These are phyloP conservation scores for Melanopsichium pennsylvanicum DNA, from an alignment of 1,284 basidiomycete species.

Conservation along the genomic window DNA sequence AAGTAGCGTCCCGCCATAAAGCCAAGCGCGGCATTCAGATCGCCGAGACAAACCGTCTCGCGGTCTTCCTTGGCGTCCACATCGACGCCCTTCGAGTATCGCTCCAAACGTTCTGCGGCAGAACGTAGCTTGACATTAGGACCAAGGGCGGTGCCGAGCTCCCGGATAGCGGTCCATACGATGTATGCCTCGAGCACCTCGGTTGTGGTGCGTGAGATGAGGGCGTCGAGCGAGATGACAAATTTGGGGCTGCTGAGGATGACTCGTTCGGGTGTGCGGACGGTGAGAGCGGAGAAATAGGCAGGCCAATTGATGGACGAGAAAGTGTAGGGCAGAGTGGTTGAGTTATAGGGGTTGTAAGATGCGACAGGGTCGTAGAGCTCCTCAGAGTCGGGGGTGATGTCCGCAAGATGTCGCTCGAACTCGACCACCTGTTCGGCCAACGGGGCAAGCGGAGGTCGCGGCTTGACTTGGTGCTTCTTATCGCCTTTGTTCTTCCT, in stretches of 20 bases:
- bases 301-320: constrained; percentile 80
- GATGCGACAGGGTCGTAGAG: constrained; percentile 78
- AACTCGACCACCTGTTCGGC: constrained; percentile 80
- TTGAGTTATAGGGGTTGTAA: constrained; percentile 84
- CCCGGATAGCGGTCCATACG: constrained; percentile 64
- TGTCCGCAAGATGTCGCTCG: constrained; percentile 80
- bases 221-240: constrained; percentile 74
- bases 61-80: constrained; percentile 84
- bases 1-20: constrained; percentile 73
- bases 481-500: constrained; percentile 70
- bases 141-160: constrained; percentile 51
- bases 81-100: constrained; percentile 80
- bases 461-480: constrained; percentile 68
- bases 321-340: constrained; percentile 70
- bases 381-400: constrained; percentile 73
- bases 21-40: constrained; percentile 68
- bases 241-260: constrained; percentile 87
- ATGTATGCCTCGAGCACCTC: constrained; percentile 88
- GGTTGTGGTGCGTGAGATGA: constrained; percentile 76
- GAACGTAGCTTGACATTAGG: constrained; percentile 65
- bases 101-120: constrained; percentile 72
- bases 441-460: constrained; percentile 69
- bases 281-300: constrained; percentile 84
- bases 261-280: constrained; percentile 68
- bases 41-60: constrained; percentile 71